Evolutionary conservation across 495 filamentous ascomycete genomes (phyloP).

Genomic region (Penicillium odoratum): DNA sequence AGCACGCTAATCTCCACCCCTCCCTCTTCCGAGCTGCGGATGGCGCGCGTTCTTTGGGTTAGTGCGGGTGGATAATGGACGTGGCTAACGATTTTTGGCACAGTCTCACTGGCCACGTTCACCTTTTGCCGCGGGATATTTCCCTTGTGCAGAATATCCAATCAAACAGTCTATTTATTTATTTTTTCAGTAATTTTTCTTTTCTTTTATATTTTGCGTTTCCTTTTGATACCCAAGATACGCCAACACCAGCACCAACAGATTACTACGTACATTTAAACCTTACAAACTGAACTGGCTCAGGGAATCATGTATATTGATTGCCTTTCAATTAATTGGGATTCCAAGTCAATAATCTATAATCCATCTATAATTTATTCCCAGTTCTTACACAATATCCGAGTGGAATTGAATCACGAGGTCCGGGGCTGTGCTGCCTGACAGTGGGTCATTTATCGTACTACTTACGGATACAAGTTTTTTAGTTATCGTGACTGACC

Average conservation of each 20-base stretch:
- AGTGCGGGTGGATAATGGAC: conserved; percentile 8
- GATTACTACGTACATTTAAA: neutral
- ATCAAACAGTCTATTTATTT: conserved; percentile 4
- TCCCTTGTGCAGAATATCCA: neutral
- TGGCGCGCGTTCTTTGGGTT: conserved; percentile 23
- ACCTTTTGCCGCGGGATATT: conserved; percentile 18
- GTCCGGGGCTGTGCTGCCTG: conserved; percentile 4
- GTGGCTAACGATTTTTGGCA: conserved; percentile 3
- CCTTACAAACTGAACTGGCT: no score
- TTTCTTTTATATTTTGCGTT: neutral
- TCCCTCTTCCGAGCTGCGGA: conserved; percentile 11
- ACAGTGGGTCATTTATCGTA: conserved; percentile 8
- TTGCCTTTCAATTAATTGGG: neutral
- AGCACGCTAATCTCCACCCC: conserved; percentile 13
- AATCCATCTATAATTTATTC: neutral
- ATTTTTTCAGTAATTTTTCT: neutral
- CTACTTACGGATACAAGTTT: neutral
- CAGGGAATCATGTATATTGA: no score
- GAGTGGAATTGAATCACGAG: neutral
- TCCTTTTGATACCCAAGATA: neutral
- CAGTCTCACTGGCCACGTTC: conserved; percentile 14
- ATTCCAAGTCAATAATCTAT: neutral
- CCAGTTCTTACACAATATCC: neutral
- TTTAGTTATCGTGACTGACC: conserved; percentile 5
- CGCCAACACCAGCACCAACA: neutral